Base-by-base conservation (phyloP, 2,329 filamentous ascomycete species). In the Fusarium praegraminearum region DNA sequence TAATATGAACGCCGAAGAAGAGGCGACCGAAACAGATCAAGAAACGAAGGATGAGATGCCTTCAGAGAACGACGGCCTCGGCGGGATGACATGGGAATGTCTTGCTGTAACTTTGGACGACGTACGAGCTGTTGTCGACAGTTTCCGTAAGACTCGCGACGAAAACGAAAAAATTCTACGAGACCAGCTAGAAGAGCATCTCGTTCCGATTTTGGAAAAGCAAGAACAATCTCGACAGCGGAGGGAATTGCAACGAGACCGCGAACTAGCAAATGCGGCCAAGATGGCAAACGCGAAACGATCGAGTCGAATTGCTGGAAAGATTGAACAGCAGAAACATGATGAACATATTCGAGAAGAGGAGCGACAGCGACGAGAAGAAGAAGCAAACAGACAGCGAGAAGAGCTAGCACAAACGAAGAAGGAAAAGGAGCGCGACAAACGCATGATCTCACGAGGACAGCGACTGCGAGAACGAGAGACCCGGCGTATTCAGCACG, bases 211-310 rank as follows among this genome's bases (percentile, higher is more conserved):
- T 38, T 86, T 99, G 16, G 91, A 97, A 79, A 92, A 92, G 75
- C 89, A 92, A 70, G 89, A 91, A 72, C 87, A 94, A 73, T 87
- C 90, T 32, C 89, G 90, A 65, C 94, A 95, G 78, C 82, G 89
- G 81, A 86, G 93, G 83, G 84, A 91, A 51, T 74, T 83, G 5
- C 87, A 89, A 65, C 84, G 91, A 73, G 89, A 97, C 77, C 93
- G 90, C 67, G 95, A 98, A 75, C 80, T 97, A 24, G 83, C 93
- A 54, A 93, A 90, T 71, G 80, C 97, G 70, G 91, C 95, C 73
- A 95, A 96, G 77, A 87, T 98, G 81, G 93, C 93, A n/a, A 93
- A 91, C 59, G 95, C 96, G 6, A 99, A 99, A 81, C 86, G 96
- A 67, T 99, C 96, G 1, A 97, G 93, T 75, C 89, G 96, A 67